Conservation (phyloP, 2,329 filamentous ascomycete species). For the Ascochyta pisi region DNA sequence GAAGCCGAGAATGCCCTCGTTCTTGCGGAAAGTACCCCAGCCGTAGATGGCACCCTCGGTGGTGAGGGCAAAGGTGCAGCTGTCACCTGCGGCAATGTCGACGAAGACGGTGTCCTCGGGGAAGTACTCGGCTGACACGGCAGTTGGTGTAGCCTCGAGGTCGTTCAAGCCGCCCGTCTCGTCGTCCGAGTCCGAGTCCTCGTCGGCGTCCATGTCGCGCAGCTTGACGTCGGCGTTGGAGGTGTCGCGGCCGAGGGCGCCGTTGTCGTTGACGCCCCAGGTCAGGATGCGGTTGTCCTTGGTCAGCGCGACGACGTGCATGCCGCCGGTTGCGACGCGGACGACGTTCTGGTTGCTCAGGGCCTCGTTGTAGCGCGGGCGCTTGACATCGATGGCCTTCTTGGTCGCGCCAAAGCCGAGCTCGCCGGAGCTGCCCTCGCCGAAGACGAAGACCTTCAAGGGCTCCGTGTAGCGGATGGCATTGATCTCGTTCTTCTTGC, state of each 20-base stretch:
- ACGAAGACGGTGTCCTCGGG: conserved; percentile 68
- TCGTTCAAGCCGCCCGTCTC: conserved; percentile 73
- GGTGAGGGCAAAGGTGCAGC: conserved; percentile 77
- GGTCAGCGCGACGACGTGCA: conserved; percentile 80
- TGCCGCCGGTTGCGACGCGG: conserved; percentile 78
- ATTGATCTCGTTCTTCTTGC: conserved; percentile 63
- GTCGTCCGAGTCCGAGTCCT: conserved; percentile 53
- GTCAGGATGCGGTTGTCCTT: conserved; percentile 82
- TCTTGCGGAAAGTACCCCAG: conserved; percentile 81
- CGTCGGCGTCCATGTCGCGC: conserved; percentile 59
- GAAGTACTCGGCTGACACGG: conserved; percentile 64
- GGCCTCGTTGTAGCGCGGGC: conserved; percentile 72
- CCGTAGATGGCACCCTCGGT: conserved; percentile 78
- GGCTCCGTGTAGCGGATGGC: conserved; percentile 63
- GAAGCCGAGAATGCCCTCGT: conserved; percentile 72
- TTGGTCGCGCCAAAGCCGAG: conserved; percentile 76
- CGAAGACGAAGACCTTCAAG: conserved; percentile 80
- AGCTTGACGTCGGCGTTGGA: conserved; percentile 67
- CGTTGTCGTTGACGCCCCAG: conserved; percentile 89
- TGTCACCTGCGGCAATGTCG: conserved; percentile 76
- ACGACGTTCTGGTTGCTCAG: conserved; percentile 71
- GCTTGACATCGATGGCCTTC: conserved; percentile 73
- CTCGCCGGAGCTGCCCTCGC: conserved; percentile 81
- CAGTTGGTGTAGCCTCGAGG: conserved; percentile 70
- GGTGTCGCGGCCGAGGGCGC: conserved; percentile 78